Conservation (phyloP, 2,329 filamentous ascomycete genomes). For the Apiospora marii region DNA sequence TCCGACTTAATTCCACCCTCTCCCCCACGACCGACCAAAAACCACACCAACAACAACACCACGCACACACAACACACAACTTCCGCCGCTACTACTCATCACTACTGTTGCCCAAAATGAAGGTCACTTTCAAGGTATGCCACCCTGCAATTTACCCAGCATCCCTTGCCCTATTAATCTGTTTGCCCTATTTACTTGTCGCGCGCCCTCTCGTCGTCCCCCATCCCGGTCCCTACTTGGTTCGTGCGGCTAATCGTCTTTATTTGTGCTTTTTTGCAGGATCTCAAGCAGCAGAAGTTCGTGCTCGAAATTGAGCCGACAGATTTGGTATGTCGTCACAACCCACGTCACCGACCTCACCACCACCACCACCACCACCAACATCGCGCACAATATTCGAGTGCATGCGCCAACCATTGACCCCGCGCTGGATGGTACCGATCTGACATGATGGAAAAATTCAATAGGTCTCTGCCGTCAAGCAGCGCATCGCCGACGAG, state of each 20-base stretch:
- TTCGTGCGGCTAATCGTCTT: constrained; percentile 13
- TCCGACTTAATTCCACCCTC: constrained; percentile 13
- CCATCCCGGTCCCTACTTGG: not conserved
- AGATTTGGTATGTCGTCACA: constrained; percentile 76
- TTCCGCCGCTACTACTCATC: not conserved
- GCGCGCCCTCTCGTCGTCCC: not conserved
- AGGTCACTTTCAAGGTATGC: constrained; percentile 73
- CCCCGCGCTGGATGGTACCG: not conserved
- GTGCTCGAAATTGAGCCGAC: constrained; percentile 92
- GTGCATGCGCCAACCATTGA: not conserved
- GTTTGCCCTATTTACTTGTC: not conserved
- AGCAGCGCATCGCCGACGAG: constrained; percentile 89
- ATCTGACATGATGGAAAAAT: constrained; percentile 20
- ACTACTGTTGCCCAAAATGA: constrained; percentile 59
- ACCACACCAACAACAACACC: not conserved
- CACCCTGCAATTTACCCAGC: constrained; percentile 23
- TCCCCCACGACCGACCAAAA: not conserved
- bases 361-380: not conserved
- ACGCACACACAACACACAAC: not conserved
- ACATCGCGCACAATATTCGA: constrained; percentile 18
- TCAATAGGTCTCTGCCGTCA: constrained; percentile 82
- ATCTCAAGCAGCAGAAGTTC: constrained; percentile 99
- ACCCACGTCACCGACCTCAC: constrained; percentile 33
- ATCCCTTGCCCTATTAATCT: constrained; percentile 20
- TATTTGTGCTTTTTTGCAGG: constrained; percentile 58